These are phyloP conservation scores for Pseudopyricularia javanii DNA, from an alignment of 2,329 filamentous ascomycete genomes.

Conservation along the genomic window DNA sequence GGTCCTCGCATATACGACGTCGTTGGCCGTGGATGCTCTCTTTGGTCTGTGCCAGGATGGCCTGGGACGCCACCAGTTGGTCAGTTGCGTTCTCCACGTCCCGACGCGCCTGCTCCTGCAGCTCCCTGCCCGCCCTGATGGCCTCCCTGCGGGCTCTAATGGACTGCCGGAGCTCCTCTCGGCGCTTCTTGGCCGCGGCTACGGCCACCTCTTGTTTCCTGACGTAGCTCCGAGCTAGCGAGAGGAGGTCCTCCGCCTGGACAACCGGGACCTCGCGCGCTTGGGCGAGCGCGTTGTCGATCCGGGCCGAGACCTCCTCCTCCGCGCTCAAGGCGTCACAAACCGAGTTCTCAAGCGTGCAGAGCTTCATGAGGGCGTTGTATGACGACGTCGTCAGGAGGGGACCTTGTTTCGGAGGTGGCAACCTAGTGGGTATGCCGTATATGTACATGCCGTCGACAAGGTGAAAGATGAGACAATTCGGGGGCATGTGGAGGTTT, in stretches of 20 bases:
- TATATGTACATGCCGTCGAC: conserved; percentile 77
- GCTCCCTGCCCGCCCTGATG: conserved; percentile 50
- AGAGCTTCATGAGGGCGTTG: conserved; percentile 74
- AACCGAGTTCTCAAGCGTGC: conserved; percentile 80
- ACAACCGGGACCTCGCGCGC: conserved; percentile 12
- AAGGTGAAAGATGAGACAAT: conserved; percentile 77
- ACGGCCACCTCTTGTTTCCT: conserved; percentile 54
- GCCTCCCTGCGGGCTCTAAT: conserved; percentile 53
- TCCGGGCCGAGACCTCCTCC: conserved; percentile 63
- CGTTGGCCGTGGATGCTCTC: conserved; percentile 74
- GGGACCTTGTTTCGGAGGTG: conserved; percentile 40
- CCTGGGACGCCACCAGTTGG: conserved; percentile 43
- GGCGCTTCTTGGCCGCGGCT: conserved; percentile 45
- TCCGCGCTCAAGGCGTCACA: conserved; percentile 77
- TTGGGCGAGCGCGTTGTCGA: conserved; percentile 45
- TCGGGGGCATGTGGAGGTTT: conserved; percentile 62
- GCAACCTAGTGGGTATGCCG: conserved; percentile 44
- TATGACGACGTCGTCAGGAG: conserved; percentile 62
- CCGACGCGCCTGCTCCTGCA: conserved; percentile 43
- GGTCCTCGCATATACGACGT: conserved; percentile 74
- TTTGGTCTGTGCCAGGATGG: conserved; percentile 41
- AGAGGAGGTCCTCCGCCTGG: conserved; percentile 32
- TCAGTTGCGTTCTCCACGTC: conserved; percentile 50
- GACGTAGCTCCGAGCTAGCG: conserved; percentile 41
- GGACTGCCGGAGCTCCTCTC: conserved; percentile 55